phyloP scores from a whole-genome alignment of 257 asterid genomes.

The Ballota nigra region DNA sequence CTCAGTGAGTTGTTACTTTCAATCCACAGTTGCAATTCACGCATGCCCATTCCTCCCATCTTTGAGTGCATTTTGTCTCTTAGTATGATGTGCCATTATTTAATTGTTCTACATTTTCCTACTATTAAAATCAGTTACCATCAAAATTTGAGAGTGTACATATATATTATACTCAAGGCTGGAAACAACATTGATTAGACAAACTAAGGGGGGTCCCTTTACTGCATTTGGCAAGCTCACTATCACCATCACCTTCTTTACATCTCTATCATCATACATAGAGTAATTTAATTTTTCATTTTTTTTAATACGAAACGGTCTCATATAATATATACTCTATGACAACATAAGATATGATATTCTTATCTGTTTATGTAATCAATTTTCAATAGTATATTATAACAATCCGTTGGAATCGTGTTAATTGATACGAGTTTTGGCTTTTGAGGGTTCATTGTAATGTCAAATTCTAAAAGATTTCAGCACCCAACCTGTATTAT shows the following conservation, averaged over 20 bases:
- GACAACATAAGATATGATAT: no score
- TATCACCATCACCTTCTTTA: slow-evolving; percentile 12
- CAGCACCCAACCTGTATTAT: no score
- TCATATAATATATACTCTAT: no score
- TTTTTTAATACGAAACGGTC: no score
- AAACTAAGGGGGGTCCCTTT: slow-evolving; percentile 8
- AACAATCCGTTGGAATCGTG: no score
- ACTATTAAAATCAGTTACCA: neutral
- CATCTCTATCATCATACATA: neutral
- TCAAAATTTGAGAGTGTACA: neutral
- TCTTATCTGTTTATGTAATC: no score
- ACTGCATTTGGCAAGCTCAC: slow-evolving; percentile 26
- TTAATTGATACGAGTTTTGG: no score
- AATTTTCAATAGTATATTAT: no score
- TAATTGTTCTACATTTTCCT: neutral
- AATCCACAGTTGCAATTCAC: slow-evolving; percentile 18
- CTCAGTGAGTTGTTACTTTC: slow-evolving; percentile 25
- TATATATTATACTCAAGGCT: neutral
- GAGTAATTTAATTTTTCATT: neutral
- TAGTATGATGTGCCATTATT: neutral
- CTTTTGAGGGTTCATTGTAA: no score
- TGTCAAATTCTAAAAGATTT: no score
- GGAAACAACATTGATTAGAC: neutral
- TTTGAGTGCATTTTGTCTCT: neutral
- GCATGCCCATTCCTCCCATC: slow-evolving; percentile 21